phyloP scores from a whole-genome alignment of 2,329 filamentous ascomycete species.

The Celoporthe dispersa region DNA sequence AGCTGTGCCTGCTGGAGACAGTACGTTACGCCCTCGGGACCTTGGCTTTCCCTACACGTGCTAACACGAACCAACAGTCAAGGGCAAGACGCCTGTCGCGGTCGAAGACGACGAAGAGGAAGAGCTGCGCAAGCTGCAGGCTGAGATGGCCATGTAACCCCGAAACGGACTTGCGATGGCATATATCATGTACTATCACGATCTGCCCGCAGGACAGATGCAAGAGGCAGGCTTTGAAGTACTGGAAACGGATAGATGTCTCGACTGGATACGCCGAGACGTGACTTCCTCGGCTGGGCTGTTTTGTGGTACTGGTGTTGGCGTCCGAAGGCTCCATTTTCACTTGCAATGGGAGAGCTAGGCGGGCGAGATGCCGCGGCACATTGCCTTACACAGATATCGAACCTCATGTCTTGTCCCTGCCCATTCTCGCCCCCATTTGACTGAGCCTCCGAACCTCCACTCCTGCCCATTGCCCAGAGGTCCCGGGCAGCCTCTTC shows the following conservation, averaged over 20 bases:
- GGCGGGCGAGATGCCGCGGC: slow-evolving; percentile 9
- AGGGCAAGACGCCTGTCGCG: slow-evolving; percentile 52
- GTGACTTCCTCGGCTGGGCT: slow-evolving; percentile 10
- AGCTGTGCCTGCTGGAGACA: slow-evolving; percentile 71
- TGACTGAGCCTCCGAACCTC: background rate
- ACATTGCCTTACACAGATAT: slow-evolving; percentile 21
- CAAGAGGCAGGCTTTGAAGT: background rate
- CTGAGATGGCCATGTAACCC: slow-evolving; percentile 91
- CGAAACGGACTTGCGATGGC: background rate
- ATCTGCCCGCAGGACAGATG: background rate
- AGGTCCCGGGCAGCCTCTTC: background rate
- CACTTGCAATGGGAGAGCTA: slow-evolving; percentile 11
- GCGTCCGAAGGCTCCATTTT: slow-evolving; percentile 28
- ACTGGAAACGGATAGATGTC: background rate
- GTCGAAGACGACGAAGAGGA: slow-evolving; percentile 93
- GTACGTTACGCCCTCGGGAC: slow-evolving; percentile 59
- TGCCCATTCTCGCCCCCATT: background rate
- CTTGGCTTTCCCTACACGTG: background rate
- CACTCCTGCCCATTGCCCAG: background rate
- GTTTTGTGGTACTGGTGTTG: slow-evolving; percentile 24
- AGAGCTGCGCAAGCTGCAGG: slow-evolving; percentile 89
- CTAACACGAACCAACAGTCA: slow-evolving; percentile 43
- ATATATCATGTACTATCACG: slow-evolving; percentile 3
- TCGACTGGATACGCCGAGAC: slow-evolving; percentile 1
- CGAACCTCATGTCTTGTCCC: slow-evolving; percentile 13